Evolutionary conservation across 2,329 filamentous ascomycete species (phyloP), one percentile per base, ranked within the genome.

Genomic region (Didymella pomorum): DNA sequence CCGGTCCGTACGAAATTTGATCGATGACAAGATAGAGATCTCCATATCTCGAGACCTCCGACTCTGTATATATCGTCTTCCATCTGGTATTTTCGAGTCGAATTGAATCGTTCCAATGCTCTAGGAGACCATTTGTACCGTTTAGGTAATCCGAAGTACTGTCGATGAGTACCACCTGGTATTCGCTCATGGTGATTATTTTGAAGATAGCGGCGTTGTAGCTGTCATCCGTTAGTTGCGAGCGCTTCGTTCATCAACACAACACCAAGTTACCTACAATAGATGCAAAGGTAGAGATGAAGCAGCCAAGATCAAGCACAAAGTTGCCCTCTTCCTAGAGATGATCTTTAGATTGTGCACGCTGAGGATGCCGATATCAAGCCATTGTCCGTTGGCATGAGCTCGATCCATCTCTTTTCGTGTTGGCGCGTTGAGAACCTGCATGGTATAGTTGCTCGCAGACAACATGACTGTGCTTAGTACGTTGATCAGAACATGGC

Each of bases 401-500:
- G 68, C 63, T 4, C 21, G 21, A 29, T 71, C 62, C 16, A 72
- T 48, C 3, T 73, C 67, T 9, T 44, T 1, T 12, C 69, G 45
- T 2, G 68, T 67, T 0, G 69, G 69, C 16, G 68, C 60, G 18
- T 49, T 61, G 5, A 73, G 18, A 1, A 68, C 63, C 52, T 73
- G 69, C 69, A 72, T 71, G 0, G 67, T 67, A 44, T 69, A 71
- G 21, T 66, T 73, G 23, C 63, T 68, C 2, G 61, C 58, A 0
- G 52, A 60, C 1, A 72, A 44, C 4, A 73, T 28, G 0, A 62
- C 11, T 2, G 69, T 70, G 35, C 78, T 79, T 23, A 83, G 66
- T 0, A 74, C 61, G 68, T 85, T 85, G 64, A 86, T 79, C 0
- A 78, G 48, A 20, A 84, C 62, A 66, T 86, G 83, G 0, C 81